Evolutionary conservation across 1,284 basidiomycete species (phyloP).

Genomic region (Xanthoconium separans): DNA sequence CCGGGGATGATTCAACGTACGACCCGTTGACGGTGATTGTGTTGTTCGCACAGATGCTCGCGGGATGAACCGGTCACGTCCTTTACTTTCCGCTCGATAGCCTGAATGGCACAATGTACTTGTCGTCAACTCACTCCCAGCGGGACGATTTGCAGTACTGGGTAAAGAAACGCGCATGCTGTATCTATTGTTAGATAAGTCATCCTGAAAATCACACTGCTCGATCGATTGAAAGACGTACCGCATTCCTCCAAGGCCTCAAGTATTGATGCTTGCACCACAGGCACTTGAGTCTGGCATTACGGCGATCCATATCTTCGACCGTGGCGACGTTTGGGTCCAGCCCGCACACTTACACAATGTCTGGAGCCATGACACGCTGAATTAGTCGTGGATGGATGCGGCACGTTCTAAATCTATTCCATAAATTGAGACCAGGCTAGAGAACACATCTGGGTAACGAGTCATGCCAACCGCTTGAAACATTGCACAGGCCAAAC

Average conservation of each 20-base stretch:
- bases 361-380: no score
- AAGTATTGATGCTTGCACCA: not conserved
- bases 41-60: slow-evolving; percentile 64
- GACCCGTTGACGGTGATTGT: slow-evolving; percentile 81
- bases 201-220: no score
- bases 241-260: not conserved
- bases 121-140: no score
- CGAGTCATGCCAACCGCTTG: accelerated
- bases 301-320: not conserved
- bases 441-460: not conserved
- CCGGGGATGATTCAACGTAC: slow-evolving; percentile 54
- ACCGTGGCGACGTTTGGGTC: slow-evolving; percentile 6
- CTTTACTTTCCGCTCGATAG: no score
- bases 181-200: no score
- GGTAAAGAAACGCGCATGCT: no score
- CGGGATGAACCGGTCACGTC: no score
- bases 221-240: not conserved
- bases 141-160: no score
- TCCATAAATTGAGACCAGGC: no score
- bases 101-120: no score
- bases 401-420: no score
- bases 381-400: no score
- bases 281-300: not conserved
- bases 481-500: slow-evolving; percentile 9
- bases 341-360: not conserved